Base-by-base conservation (phyloP, 495 filamentous ascomycete genomes). In the Penicillium malachiteum region DNA sequence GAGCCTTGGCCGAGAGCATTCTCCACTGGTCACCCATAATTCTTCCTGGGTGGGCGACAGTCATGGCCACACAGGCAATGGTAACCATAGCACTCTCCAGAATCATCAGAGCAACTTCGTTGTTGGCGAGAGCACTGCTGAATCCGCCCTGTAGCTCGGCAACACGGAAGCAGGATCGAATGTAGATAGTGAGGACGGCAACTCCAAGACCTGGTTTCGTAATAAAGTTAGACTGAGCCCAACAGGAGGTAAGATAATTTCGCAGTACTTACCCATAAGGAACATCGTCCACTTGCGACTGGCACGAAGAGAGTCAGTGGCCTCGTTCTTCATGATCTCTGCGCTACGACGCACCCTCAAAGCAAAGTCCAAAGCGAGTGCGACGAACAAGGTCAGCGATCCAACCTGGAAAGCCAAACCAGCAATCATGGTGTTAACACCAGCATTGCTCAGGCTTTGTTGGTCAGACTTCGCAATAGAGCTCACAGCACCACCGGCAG, bases 11-110 rank as follows among this genome's bases (percentile, higher is more conserved):
- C 4, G 21, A 1, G 21, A 26, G 21, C 21, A 26, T 1, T 26
- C 21, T 26, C 21, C 21, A 26, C 21, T 26, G 21, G 21, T 26
- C 21, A 26, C 21, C 21, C 21, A 26, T 26, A 26, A 26, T 26
- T 26, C 21, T 26, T 26, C 31, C 56, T 2, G 56, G 56, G 13
- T 55, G 56, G 7, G 17, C 46, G 7, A 18, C 63, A 14, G 84
- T 87, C 54, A 90, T 57, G 17, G 69, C 71, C 30, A 84, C 55
- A 6, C 79, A 76, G 0, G 87, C 83, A 43, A 85, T 59, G 12
- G 77, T 68, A 61, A 91, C 82, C 84, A 90, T 85, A n/a, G 81
- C 69, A 18, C 86, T 84, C 71, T 91, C 88, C 17, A 91, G 77
- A 26, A 87, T 73, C 73, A 91, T 83, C 64, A 89, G 87, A 8